Evolutionary conservation across 108 stramenopile species (phyloP).

Genomic region (Skeletonema grethae): DNA sequence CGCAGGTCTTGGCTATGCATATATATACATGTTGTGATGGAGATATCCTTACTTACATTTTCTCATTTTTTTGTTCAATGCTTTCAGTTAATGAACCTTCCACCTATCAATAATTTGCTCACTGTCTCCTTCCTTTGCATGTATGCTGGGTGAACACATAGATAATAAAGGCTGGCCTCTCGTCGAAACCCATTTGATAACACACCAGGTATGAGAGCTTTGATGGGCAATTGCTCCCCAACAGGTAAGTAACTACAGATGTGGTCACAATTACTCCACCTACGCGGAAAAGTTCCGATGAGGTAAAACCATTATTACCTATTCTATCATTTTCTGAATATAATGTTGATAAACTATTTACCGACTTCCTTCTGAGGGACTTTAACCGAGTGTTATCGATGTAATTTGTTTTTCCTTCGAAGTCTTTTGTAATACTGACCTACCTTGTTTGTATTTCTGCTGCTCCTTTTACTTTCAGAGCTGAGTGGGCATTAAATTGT

Average conservation of each 20-base stretch:
- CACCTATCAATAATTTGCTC: neutral
- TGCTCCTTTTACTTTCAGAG: neutral
- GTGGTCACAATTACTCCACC: neutral
- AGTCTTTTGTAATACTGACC: neutral
- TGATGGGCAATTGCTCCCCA: neutral
- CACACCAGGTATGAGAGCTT: neutral
- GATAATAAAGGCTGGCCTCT: neutral
- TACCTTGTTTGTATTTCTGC: neutral
- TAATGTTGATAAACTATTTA: slow-evolving; percentile 23
- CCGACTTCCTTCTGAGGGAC: slow-evolving; percentile 33
- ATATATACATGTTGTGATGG: neutral
- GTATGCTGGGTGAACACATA: neutral
- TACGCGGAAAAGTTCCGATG: slow-evolving; percentile 2
- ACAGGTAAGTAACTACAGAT: neutral
- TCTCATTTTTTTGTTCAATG: neutral
- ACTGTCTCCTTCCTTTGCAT: neutral
- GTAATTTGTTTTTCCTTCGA: neutral
- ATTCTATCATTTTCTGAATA: slow-evolving; percentile 24
- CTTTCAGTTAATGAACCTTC: neutral
- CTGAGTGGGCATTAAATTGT: neutral
- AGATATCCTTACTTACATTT: neutral
- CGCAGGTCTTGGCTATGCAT: too few relatives aligned
- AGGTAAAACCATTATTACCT: slow-evolving; percentile 19
- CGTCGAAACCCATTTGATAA: neutral
- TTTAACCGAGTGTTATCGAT: neutral